A percentile compares a stretch with the other conserved stretches of the same genome.
Evolutionary conservation across 2,329 filamentous ascomycete species (phyloP).

Genomic region (Pseudogymnoascus sp.): DNA sequence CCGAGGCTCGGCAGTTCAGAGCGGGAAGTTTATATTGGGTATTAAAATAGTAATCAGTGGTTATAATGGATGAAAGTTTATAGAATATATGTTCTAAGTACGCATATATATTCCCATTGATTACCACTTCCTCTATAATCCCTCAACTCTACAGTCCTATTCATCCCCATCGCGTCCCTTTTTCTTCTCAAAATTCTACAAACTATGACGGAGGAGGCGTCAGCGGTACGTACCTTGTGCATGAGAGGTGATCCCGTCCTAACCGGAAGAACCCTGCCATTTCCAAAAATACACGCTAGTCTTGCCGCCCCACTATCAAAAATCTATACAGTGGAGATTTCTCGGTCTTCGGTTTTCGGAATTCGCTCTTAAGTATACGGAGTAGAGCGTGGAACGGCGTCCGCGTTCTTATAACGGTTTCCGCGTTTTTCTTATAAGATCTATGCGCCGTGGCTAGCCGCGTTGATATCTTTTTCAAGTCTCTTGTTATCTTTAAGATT

Average conservation of each 20-base stretch:
- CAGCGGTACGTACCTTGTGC: not conserved
- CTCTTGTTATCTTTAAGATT: not conserved
- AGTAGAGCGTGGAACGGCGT: not conserved
- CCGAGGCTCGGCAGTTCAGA: not conserved
- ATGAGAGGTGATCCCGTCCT: not conserved
- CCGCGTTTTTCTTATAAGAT: not conserved
- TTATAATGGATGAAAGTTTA: not conserved
- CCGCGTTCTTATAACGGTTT: too few species aligned
- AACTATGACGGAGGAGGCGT: not conserved
- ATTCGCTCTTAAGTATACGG: not conserved
- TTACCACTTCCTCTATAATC: not conserved
- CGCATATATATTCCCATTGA: not conserved
- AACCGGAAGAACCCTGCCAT: not conserved
- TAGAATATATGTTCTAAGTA: not conserved
- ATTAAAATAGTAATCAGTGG: not conserved
- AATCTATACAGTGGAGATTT: not conserved
- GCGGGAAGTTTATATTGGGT: not conserved
- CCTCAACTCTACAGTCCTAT: not conserved
- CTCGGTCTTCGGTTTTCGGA: not conserved
- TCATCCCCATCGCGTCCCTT: not conserved
- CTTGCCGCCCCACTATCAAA: not conserved
- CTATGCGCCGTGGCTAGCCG: not conserved
- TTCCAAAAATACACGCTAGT: not conserved
- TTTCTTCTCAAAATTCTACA: not conserved
- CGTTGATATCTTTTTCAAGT: not conserved